Conservation (phyloP, 2,329 filamentous ascomycete species). For the Fusarium phyllophilum region DNA sequence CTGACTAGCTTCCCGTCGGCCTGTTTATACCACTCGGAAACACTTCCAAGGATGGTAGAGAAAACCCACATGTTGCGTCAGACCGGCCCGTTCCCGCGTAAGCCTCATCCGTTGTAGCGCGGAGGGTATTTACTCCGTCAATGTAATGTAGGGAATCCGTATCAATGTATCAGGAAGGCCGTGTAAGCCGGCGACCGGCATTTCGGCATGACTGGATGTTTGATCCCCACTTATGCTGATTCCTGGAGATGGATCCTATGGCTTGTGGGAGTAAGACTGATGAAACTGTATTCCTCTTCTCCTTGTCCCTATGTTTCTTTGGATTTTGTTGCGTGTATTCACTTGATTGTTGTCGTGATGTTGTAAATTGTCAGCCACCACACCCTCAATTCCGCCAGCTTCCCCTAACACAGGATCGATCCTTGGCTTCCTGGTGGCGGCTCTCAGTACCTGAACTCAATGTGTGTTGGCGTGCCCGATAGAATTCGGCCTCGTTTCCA, state of each 20-base stretch:
- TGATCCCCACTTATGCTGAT: background rate
- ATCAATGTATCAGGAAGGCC: background rate
- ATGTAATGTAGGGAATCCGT: background rate
- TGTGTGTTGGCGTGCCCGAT: background rate
- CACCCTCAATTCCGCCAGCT: background rate
- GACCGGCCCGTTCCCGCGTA: slow-evolving; percentile 26
- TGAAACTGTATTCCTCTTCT: background rate
- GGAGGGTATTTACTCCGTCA: background rate
- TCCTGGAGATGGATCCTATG: background rate
- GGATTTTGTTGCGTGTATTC: background rate
- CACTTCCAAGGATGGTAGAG: background rate
- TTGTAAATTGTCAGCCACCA: background rate
- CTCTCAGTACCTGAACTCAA: background rate
- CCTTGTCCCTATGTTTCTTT: background rate
- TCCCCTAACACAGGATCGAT: background rate
- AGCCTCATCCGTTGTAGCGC: slow-evolving; percentile 7
- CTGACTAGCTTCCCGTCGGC: background rate
- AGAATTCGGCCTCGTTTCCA: background rate
- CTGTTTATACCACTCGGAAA: slow-evolving; percentile 8
- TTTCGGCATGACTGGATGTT: background rate
- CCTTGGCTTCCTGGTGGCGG: background rate
- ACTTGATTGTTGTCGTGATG: background rate
- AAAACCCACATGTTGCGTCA: background rate
- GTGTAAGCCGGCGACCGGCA: background rate
- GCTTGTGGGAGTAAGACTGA: background rate